Evolutionary conservation across 768 basidiomycete genomes (phyloP).

Genomic region (Auriscalpium vulgare): DNA sequence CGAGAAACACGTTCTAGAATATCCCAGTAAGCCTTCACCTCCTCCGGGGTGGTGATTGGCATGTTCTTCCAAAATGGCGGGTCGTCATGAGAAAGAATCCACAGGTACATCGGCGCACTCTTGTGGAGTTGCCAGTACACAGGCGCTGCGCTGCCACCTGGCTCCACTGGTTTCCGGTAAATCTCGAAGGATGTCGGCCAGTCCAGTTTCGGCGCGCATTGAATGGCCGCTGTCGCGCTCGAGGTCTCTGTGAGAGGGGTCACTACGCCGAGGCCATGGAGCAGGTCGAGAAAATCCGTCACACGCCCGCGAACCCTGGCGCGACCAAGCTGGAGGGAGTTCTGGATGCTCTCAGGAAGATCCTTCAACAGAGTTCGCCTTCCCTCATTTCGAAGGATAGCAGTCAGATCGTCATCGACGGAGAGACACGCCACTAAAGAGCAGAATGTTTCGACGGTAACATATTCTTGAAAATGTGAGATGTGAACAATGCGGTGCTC

Average conservation of each 20-base stretch:
- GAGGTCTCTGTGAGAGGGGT: conserved; percentile 40
- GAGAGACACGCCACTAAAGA: conserved; percentile 50
- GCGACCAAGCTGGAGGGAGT: conserved; percentile 48
- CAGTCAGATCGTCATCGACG: conserved; percentile 49
- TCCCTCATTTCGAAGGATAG: conserved; percentile 43
- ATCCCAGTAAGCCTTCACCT: conserved; percentile 49
- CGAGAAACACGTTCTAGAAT: conserved; percentile 42
- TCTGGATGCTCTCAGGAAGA: conserved; percentile 42
- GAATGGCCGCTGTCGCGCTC: conserved; percentile 21
- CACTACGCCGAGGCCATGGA: conserved; percentile 50
- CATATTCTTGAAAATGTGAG: conserved; percentile 52
- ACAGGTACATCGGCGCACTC: conserved; percentile 49
- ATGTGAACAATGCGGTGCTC: conserved; percentile 52
- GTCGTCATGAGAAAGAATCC: conserved; percentile 42
- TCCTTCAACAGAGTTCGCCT: conserved; percentile 42
- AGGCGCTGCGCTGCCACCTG: conserved; percentile 41
- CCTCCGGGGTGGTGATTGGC: conserved; percentile 29
- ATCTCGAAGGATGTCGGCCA: conserved; percentile 40
- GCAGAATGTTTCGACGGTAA: conserved; percentile 60
- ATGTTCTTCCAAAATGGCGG: conserved; percentile 51
- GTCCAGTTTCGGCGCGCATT: conserved; percentile 33
- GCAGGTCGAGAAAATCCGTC: conserved; percentile 50
- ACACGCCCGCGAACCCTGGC: conserved; percentile 53
- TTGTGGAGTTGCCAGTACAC: conserved; percentile 57
- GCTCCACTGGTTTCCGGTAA: conserved; percentile 36